Evolutionary conservation across 352 stramenopile species (phyloP), one percentile per base, ranked within the genome.

Genomic region (Globisporangium yorkense): DNA sequence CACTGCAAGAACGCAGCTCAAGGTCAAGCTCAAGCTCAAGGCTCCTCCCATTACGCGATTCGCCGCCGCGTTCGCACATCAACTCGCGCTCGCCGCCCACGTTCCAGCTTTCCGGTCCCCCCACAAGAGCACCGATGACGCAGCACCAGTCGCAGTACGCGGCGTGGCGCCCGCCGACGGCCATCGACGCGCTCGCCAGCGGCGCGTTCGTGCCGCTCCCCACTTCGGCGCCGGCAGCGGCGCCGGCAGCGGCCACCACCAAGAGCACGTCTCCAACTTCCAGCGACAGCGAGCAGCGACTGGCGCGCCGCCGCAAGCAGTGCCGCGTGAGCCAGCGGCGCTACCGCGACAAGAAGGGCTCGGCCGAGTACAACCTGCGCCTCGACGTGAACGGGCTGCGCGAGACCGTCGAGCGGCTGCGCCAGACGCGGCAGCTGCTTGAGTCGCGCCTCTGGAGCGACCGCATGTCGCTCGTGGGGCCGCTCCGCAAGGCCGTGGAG

Each of bases 261-360:
- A 27, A 45, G 10, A 45, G 40, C 40, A 13, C 40, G 20, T 51
- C 45, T 18, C 62, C 54, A 10, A 6, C 24, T 27, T 27, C 48
- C 43, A 15, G 48, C 24, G 15, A 56, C 45, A 51, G 33, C 37
- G 67, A 67, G 20, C 48, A 68, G 31, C 67, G 71, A 16, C 67
- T 66, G 8, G 76, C 78, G 35, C 72, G 73, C 29, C 70, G 77
- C 0, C 78, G 76, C 33, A 65, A 68, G 31, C 78, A 91, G 62
- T 83, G 78, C 59, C 78, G 81, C 51, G 70, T 82, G 59, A 89
- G 71, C 66, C 81, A 91, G 59, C 72, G 78, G 6, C 70, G 77
- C 29, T 88, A 91, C 63, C 75, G 81, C 50, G 74, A 87, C 67
- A 87, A 85, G 59, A 77, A 85, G 50, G 68, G 65, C 29, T 88